Percentiles rank a stretch among this genome's conserved stretches.
Evolutionary conservation across 2,329 filamentous ascomycete genomes (phyloP).

Genomic region (Chaetomiaceae sp.): DNA sequence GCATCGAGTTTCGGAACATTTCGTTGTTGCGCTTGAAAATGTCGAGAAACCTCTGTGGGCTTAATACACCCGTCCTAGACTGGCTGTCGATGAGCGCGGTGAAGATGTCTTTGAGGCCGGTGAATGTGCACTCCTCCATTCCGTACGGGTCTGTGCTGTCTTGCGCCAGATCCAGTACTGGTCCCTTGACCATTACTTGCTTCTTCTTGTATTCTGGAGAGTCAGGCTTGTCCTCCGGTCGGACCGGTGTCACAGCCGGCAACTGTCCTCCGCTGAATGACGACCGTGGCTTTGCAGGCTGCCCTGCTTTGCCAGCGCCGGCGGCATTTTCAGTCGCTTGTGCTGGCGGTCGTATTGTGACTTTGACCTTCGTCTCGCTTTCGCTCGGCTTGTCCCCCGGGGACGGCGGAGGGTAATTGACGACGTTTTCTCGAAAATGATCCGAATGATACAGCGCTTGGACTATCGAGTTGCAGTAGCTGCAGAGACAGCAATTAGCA

Average conservation of each 20-base stretch:
- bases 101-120: constrained; percentile 92
- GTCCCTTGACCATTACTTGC: constrained; percentile 79
- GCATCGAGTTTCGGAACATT: constrained; percentile 95
- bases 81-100: constrained; percentile 76
- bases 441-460: constrained; percentile 96
- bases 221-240: constrained; percentile 89
- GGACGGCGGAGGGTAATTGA: constrained; percentile 76
- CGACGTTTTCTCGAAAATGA: constrained; percentile 86
- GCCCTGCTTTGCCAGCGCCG: constrained; percentile 27
- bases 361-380: constrained; percentile 47
- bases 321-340: constrained; percentile 43
- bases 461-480: constrained; percentile 97
- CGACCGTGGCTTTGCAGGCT: constrained; percentile 38
- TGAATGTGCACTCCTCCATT: constrained; percentile 94
- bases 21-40: constrained; percentile 92
- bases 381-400: constrained; percentile 65
- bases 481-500: constrained; percentile 34
- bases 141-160: constrained; percentile 76
- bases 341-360: constrained; percentile 54
- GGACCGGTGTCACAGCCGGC: constrained; percentile 46
- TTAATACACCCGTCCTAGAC: constrained; percentile 81
- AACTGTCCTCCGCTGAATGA: constrained; percentile 49
- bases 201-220: constrained; percentile 98
- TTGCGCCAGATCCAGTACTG: constrained; percentile 76
- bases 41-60: constrained; percentile 87